Evolutionary conservation across 352 stramenopile genomes (phyloP).

Genomic region (Phytophthora citricola): DNA sequence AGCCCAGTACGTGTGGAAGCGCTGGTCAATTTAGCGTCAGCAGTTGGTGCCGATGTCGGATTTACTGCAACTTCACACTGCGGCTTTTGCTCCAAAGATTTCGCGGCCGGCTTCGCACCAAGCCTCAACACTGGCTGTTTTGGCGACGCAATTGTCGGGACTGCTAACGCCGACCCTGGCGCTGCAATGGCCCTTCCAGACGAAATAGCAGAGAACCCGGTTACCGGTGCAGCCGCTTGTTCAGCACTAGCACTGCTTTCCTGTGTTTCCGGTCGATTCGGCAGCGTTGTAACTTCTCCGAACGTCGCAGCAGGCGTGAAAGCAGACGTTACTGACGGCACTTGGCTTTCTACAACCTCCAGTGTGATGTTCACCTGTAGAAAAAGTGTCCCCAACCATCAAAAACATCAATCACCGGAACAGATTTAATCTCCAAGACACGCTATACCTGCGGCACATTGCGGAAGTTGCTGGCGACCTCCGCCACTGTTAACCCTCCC

Average conservation of each 20-base stretch:
- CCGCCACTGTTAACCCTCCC: conserved; percentile 37
- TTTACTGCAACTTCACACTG: background rate
- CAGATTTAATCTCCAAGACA: no score
- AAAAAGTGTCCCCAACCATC: conserved; percentile 1
- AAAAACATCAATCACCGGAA: conserved; percentile 2
- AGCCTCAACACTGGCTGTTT: conserved; percentile 25
- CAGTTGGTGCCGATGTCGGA: conserved; percentile 4
- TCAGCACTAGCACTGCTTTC: background rate
- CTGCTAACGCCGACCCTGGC: conserved; percentile 34
- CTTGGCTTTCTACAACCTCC: conserved; percentile 23
- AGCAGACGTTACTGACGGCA: conserved; percentile 1
- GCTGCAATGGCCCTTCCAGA: conserved; percentile 42
- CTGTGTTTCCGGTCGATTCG: background rate
- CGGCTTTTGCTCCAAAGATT: conserved; percentile 14
- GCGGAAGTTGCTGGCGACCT: conserved; percentile 57
- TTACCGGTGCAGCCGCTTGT: conserved; percentile 1
- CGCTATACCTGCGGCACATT: conserved; percentile 31
- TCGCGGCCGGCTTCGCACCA: conserved; percentile 25
- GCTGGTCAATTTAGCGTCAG: conserved; percentile 18
- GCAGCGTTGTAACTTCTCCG: conserved; percentile 2
- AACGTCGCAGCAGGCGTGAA: conserved; percentile 14
- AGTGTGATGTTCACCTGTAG: conserved; percentile 36
- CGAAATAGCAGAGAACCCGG: conserved; percentile 16
- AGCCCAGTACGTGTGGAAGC: background rate
- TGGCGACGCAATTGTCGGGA: conserved; percentile 10